phyloP scores from a whole-genome alignment of 2,329 filamentous ascomycete genomes.

The Pseudomassariella vexata region DNA sequence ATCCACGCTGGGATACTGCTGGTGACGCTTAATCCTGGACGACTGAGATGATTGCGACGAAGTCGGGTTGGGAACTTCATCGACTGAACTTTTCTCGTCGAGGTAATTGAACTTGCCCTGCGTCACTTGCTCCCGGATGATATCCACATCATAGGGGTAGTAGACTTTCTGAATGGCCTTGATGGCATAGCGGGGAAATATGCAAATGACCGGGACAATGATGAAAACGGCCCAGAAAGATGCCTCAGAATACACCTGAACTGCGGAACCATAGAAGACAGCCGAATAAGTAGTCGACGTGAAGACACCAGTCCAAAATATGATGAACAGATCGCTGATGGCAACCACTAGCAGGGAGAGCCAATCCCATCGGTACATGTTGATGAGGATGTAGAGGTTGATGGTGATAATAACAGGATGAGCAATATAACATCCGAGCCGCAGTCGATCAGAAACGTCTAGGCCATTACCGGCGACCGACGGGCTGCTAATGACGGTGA shows the following conservation, averaged over 20 bases:
- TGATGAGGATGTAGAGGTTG: conserved; percentile 91
- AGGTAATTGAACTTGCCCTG: conserved; percentile 78
- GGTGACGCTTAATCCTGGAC: conserved; percentile 50
- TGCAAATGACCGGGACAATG: conserved; percentile 72
- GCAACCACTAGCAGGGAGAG: conserved; percentile 76
- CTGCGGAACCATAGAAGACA: conserved; percentile 68
- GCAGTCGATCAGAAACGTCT: conserved; percentile 70
- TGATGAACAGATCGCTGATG: conserved; percentile 82
- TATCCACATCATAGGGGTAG: conserved; percentile 88
- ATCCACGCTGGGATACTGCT: conserved; percentile 60
- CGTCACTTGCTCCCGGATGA: conserved; percentile 86
- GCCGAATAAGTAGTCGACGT: conserved; percentile 42
- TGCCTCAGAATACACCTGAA: conserved; percentile 73
- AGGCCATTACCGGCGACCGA: conserved; percentile 69
- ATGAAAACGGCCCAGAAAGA: conserved; percentile 84
- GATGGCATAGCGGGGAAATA: conserved; percentile 80
- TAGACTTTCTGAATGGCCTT: conserved; percentile 93
- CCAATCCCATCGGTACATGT: conserved; percentile 98
- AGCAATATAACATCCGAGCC: conserved; percentile 82
- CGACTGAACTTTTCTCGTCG: conserved; percentile 23
- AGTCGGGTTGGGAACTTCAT: conserved; percentile 27
- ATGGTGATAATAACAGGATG: conserved; percentile 81
- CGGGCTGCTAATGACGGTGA: conserved; percentile 64
- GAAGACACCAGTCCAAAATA: conserved; percentile 94
- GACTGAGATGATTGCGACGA: conserved; percentile 45